phyloP scores from a whole-genome alignment of 192 early-diverging fungal species.

The Spizellomyces punctatus region DNA sequence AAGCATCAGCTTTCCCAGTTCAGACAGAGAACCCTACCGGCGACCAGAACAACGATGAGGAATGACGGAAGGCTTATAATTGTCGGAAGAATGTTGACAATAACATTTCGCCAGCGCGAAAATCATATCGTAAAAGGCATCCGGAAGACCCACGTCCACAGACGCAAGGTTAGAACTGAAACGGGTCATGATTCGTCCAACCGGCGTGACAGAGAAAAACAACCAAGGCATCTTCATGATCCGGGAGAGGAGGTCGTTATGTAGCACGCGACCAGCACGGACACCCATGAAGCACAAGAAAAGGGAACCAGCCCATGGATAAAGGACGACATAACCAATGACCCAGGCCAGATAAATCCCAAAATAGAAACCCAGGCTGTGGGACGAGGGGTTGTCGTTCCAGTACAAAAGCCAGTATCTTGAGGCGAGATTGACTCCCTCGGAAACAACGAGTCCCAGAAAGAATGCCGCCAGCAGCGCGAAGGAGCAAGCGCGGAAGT shows the following conservation, averaged over 20 bases:
- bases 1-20: no score
- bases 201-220: slow-evolving; percentile 72
- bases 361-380: not conserved
- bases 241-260: slow-evolving; percentile 62
- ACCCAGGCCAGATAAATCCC: slow-evolving; percentile 19
- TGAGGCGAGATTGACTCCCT: slow-evolving; percentile 29
- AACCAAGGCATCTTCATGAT: slow-evolving; percentile 70
- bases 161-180: slow-evolving; percentile 65
- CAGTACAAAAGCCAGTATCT: slow-evolving; percentile 27
- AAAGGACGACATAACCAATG: slow-evolving; percentile 49
- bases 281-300: slow-evolving; percentile 58
- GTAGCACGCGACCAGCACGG: slow-evolving; percentile 59
- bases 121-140: slow-evolving; percentile 26
- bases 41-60: slow-evolving; percentile 21
- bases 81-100: slow-evolving; percentile 37
- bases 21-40: no score
- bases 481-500: slow-evolving; percentile 27
- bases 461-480: slow-evolving; percentile 14
- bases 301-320: slow-evolving; percentile 13
- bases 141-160: slow-evolving; percentile 64
- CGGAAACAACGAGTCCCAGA: slow-evolving; percentile 10
- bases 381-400: not conserved
- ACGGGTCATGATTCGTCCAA: slow-evolving; percentile 66
- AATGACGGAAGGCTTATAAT: slow-evolving; percentile 37
- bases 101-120: slow-evolving; percentile 11